Percentiles rank a stretch among this genome's conserved stretches.
Evolutionary conservation across 306 rosid species (phyloP).

Genomic region (Corylus heterophylla): DNA sequence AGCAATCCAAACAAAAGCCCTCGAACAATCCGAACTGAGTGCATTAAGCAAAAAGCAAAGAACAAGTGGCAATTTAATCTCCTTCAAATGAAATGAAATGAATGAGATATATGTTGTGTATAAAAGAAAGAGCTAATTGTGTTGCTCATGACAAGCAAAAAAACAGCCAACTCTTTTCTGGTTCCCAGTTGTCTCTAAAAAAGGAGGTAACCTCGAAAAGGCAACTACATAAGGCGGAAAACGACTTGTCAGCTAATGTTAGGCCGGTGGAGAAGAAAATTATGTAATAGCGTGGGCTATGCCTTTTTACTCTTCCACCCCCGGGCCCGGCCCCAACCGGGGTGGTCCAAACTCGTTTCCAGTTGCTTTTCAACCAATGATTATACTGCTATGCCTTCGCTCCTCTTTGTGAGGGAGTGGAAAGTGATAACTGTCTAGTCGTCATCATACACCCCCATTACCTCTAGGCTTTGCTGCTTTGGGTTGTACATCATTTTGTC

Average conservation of each 20-base stretch:
- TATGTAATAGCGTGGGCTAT: not conserved
- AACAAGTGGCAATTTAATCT: no score
- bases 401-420: not conserved
- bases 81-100: no score
- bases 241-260: constrained; percentile 22
- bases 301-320: not conserved
- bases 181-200: not conserved
- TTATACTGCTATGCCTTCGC: not conserved
- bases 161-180: no score
- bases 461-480: not conserved
- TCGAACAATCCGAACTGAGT: no score
- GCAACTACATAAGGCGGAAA: constrained; percentile 17
- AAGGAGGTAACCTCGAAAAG: not conserved
- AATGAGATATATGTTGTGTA: no score
- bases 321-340: not conserved
- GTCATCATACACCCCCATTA: not conserved
- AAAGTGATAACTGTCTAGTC: not conserved
- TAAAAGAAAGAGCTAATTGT: no score
- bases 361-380: not conserved
- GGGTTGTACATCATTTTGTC: not conserved
- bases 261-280: constrained; percentile 8
- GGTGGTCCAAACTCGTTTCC: not conserved
- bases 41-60: no score
- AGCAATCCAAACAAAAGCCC: no score
- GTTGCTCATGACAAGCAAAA: no score